phyloP scores from a whole-genome alignment of 306 rosid species.

The Corylus americana region DNA sequence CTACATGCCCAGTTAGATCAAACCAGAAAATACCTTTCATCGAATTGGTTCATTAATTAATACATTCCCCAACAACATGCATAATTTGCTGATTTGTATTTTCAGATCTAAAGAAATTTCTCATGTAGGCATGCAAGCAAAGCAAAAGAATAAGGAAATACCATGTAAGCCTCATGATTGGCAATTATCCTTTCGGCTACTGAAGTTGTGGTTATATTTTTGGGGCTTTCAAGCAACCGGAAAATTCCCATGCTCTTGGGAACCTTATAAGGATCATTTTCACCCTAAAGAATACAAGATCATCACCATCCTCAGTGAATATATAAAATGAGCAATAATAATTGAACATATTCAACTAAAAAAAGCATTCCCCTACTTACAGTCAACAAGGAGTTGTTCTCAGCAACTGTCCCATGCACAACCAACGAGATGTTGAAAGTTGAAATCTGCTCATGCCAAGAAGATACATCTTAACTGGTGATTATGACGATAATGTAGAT shows the following conservation, averaged over 20 bases:
- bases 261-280: slow-evolving; percentile 68
- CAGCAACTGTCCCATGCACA: slow-evolving; percentile 86
- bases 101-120: slow-evolving; percentile 6
- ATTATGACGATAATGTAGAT: neutral
- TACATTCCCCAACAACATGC: neutral
- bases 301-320: slow-evolving; percentile 6
- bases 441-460: slow-evolving; percentile 66
- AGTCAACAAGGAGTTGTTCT: slow-evolving; percentile 39
- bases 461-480: slow-evolving; percentile 19
- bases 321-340: slow-evolving; percentile 5
- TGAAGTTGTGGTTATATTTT: slow-evolving; percentile 66
- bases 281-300: slow-evolving; percentile 50
- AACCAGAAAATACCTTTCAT: neutral
- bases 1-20: neutral
- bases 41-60: neutral
- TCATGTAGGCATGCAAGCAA: neutral
- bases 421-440: slow-evolving; percentile 87
- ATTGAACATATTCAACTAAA: slow-evolving; percentile 11
- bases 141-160: slow-evolving; percentile 23
- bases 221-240: slow-evolving; percentile 86
- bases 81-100: neutral
- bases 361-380: slow-evolving; percentile 47
- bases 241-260: slow-evolving; percentile 86
- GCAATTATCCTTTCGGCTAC: slow-evolving; percentile 91
- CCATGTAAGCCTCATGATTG: slow-evolving; percentile 91